A percentile compares a stretch with the other conserved stretches of the same genome.
Evolutionary conservation across 805 yeast genomes (phyloP).

Genomic region (Wickerhamiella occidentalis): DNA sequence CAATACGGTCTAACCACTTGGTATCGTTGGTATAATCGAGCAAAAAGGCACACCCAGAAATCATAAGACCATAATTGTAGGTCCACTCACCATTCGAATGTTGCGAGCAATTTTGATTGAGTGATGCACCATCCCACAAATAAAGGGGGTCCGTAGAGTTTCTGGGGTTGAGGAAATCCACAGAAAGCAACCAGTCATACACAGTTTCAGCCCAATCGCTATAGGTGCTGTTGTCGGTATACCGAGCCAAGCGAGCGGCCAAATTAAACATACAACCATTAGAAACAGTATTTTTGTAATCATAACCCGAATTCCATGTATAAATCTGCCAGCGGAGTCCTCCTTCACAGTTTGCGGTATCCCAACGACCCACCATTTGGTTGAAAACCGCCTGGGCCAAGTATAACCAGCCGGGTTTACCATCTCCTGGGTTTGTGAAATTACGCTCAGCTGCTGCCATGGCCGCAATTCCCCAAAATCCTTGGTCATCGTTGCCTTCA

Average conservation of each 20-base stretch:
- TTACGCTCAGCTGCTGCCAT: slow-evolving; percentile 77
- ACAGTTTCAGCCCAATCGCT: slow-evolving; percentile 59
- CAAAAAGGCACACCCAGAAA: slow-evolving; percentile 58
- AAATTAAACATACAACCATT: slow-evolving; percentile 71
- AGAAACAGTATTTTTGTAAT: slow-evolving; percentile 79
- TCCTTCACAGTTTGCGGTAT: slow-evolving; percentile 47
- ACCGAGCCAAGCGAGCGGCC: slow-evolving; percentile 74
- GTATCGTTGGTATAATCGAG: slow-evolving; percentile 49
- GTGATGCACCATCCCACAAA: slow-evolving; percentile 65
- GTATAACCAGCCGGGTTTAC: slow-evolving; percentile 58
- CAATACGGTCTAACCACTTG: slow-evolving; percentile 46
- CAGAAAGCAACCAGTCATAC: slow-evolving; percentile 61
- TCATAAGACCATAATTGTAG: slow-evolving; percentile 57
- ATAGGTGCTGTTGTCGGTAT: slow-evolving; percentile 58
- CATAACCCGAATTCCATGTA: slow-evolving; percentile 77
- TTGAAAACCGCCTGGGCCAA: slow-evolving; percentile 77
- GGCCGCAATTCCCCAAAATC: slow-evolving; percentile 80
- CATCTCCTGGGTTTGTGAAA: slow-evolving; percentile 55
- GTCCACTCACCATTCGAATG: slow-evolving; percentile 54
- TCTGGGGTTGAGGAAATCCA: slow-evolving; percentile 35
- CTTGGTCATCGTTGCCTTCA: slow-evolving; percentile 91
- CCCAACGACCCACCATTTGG: slow-evolving; percentile 78
- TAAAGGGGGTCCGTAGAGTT: slow-evolving; percentile 18
- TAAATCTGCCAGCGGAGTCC: slow-evolving; percentile 91
- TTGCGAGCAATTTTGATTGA: slow-evolving; percentile 36